These are phyloP conservation scores for Triticum dicoccoides DNA, from an alignment of 176 grass and related monocot species.

Conservation along the genomic window DNA sequence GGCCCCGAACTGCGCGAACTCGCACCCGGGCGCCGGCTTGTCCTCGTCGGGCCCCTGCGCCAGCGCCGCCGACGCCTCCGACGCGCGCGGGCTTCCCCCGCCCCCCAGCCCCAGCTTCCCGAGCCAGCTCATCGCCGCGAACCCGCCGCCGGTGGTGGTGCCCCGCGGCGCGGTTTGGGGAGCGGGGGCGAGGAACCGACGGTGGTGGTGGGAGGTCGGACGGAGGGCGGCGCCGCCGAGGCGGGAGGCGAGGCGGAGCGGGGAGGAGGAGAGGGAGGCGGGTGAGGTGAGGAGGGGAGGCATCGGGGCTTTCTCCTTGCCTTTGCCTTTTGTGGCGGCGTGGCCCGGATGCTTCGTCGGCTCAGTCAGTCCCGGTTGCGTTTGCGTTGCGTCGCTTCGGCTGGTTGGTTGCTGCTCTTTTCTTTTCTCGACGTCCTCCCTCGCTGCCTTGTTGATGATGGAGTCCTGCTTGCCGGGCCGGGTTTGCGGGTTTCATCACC, in stretches of 20 bases:
- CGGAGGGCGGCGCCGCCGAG: background rate
- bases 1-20: constrained; percentile 91
- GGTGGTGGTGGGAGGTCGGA: background rate
- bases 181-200: constrained; percentile 28
- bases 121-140: constrained; percentile 83
- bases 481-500: background rate
- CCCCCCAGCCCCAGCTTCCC: constrained; percentile 88
- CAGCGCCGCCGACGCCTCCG: constrained; percentile 73
- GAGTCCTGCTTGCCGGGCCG: background rate
- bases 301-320: constrained; percentile 45
- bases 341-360: constrained; percentile 38
- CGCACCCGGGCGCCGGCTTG: constrained; percentile 59
- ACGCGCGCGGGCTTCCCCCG: constrained; percentile 54
- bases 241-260: constrained; percentile 30
- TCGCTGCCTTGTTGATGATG: background rate
- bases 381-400: background rate
- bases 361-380: constrained; percentile 14
- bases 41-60: constrained; percentile 92
- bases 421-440: background rate
- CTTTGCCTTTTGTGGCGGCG: constrained; percentile 45
- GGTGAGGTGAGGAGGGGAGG: constrained; percentile 52
- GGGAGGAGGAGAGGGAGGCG: constrained; percentile 31
- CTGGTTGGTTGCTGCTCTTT: background rate
- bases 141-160: background rate
- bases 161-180: background rate